Conservation (phyloP, 176 grass and related monocot species). For the Oryza meyeriana region DNA sequence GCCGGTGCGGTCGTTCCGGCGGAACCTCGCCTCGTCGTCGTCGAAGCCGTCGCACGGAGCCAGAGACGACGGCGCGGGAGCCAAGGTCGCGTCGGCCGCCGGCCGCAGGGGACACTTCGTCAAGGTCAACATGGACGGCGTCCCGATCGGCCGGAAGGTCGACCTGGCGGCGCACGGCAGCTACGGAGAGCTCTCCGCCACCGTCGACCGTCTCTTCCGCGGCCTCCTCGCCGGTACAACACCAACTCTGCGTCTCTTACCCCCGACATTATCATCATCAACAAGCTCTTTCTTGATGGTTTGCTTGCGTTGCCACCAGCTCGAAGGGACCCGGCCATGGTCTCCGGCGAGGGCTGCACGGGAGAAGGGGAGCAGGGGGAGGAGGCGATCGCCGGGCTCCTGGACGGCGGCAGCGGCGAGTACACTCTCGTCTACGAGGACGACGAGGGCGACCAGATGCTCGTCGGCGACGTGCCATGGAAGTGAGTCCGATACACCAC, state of each 20-base stretch:
- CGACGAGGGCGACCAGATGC: conserved; percentile 79
- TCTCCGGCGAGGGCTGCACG: background rate
- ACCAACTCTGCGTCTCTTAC: background rate
- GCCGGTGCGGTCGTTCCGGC: conserved; percentile 68
- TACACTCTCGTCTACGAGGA: conserved; percentile 92
- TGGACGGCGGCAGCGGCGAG: conserved; percentile 57
- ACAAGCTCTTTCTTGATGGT: background rate
- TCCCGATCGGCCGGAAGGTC: conserved; percentile 89
- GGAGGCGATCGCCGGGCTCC: conserved; percentile 30
- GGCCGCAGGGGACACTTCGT: conserved; percentile 54
- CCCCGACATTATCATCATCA: background rate
- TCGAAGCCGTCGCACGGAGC: background rate
- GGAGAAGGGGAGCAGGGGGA: conserved; percentile 13
- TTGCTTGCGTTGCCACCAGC: conserved; percentile 19
- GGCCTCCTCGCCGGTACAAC: conserved; percentile 62
- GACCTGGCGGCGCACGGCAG: conserved; percentile 49
- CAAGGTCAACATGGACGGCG: conserved; percentile 92
- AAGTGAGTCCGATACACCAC: conserved; percentile 41
- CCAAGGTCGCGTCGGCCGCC: conserved; percentile 15
- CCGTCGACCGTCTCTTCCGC: conserved; percentile 66
- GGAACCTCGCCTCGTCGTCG: conserved; percentile 52
- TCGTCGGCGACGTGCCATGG: conserved; percentile 93
- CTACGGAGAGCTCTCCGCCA: conserved; percentile 70
- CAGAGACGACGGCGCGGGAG: background rate
- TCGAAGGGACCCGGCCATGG: conserved; percentile 40